phyloP scores from a whole-genome alignment of 495 filamentous ascomycete species.

The Annulohypoxylon moriforme region DNA sequence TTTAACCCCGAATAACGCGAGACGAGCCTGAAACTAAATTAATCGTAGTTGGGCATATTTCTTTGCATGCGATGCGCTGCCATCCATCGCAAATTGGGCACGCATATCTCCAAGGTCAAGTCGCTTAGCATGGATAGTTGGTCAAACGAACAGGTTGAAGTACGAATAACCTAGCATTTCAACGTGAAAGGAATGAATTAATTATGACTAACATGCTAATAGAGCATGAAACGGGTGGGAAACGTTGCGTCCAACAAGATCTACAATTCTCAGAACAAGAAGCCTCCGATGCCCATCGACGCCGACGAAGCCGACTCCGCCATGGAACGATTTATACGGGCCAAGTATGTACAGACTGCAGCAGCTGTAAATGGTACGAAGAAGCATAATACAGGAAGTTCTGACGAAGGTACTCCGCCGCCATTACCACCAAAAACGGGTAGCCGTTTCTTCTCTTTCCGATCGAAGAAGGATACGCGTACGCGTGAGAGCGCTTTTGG shows the following conservation, averaged over 20 bases:
- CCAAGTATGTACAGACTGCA: conserved; percentile 81
- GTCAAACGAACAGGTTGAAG: conserved; percentile 95
- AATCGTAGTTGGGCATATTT: conserved; percentile 85
- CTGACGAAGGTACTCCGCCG: conserved; percentile 71
- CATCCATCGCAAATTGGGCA: conserved; percentile 95
- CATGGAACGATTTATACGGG: conserved; percentile 93
- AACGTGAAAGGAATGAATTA: neutral
- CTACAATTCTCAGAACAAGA: conserved; percentile 86
- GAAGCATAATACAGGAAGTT: conserved; percentile 59
- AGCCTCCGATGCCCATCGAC: conserved; percentile 85
- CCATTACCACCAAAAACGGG: conserved; percentile 86
- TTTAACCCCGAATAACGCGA: conserved; percentile 14
- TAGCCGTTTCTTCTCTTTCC: conserved; percentile 79
- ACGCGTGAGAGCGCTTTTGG: conserved; percentile 40
- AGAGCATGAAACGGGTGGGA: conserved; percentile 94
- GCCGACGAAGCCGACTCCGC: conserved; percentile 89
- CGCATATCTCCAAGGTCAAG: conserved; percentile 98
- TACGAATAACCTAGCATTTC: conserved; percentile 56
- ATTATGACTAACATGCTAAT: conserved; percentile 41
- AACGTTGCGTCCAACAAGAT: conserved; percentile 85
- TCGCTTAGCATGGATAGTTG: conserved; percentile 98
- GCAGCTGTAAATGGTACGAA: conserved; percentile 50
- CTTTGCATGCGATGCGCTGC: conserved; percentile 97
- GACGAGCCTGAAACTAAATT: conserved; percentile 26
- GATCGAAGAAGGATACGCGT: conserved; percentile 56